These are phyloP conservation scores for Cystobasidium slooffiae DNA, from an alignment of 1,284 basidiomycete species.

Conservation along the genomic window DNA sequence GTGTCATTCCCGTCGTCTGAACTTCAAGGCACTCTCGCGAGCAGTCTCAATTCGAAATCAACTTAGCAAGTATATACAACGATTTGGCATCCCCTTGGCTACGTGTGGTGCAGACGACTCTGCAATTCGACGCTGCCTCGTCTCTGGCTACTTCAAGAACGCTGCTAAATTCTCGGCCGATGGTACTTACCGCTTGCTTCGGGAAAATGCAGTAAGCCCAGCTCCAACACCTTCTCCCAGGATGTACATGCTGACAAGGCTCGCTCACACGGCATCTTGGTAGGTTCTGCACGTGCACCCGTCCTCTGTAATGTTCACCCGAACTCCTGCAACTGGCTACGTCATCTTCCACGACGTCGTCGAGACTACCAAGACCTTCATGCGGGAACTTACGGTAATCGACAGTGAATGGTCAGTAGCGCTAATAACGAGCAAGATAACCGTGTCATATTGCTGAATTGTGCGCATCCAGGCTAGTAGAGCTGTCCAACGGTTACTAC, in stretches of 20 bases:
- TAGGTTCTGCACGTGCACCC: constrained; percentile 89
- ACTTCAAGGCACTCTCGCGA: constrained; percentile 87
- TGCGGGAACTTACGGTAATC: constrained; percentile 63
- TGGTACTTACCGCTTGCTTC: constrained; percentile 70
- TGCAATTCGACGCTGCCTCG: constrained; percentile 77
- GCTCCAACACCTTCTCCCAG: background rate
- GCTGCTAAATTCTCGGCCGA: constrained; percentile 69
- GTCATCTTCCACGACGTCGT: constrained; percentile 94
- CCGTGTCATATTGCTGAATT: background rate
- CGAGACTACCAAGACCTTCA: constrained; percentile 83
- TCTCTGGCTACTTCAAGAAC: constrained; percentile 92
- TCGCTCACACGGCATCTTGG: background rate
- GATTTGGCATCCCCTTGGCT: constrained; percentile 75
- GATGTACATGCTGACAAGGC: constrained; percentile 10
- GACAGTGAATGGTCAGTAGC: constrained; percentile 62
- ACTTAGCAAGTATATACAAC: constrained; percentile 85
- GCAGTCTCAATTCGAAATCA: constrained; percentile 90
- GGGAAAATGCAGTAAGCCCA: constrained; percentile 73
- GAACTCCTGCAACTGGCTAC: constrained; percentile 86
- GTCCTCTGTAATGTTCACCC: constrained; percentile 89
- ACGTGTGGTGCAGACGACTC: constrained; percentile 69
- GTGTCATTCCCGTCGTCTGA: constrained; percentile 90
- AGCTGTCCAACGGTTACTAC: constrained; percentile 45
- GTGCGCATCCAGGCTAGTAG: constrained; percentile 29
- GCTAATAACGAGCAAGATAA: background rate